Evolutionary conservation across 805 yeast species (phyloP).

Genomic region (Spencermartinsiella europaea): DNA sequence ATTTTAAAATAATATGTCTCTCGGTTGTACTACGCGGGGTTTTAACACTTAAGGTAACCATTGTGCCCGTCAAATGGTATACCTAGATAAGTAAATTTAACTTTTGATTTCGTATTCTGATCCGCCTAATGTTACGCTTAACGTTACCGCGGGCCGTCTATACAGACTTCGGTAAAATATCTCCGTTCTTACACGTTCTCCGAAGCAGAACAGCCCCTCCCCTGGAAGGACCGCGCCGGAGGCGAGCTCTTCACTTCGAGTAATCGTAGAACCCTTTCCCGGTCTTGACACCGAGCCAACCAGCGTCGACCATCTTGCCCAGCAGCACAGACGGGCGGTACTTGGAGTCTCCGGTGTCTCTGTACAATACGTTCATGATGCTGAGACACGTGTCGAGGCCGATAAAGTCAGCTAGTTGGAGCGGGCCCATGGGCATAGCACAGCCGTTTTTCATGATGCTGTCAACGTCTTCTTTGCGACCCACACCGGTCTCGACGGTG

Average conservation of each 20-base stretch:
- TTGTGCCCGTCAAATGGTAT: too few relatives aligned
- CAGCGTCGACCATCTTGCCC: slow-evolving; percentile 38
- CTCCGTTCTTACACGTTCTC: too few relatives aligned
- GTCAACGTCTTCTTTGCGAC: slow-evolving; percentile 38
- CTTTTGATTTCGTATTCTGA: too few relatives aligned
- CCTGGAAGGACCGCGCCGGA: too few relatives aligned
- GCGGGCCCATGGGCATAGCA: slow-evolving; percentile 45
- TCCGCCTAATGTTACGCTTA: too few relatives aligned
- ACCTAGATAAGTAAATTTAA: too few relatives aligned
- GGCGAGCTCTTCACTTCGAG: slow-evolving; percentile 1
- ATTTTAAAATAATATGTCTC: too few relatives aligned
- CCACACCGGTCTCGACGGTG: slow-evolving; percentile 37
- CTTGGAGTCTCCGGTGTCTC: slow-evolving; percentile 38
- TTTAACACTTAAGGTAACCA: too few relatives aligned
- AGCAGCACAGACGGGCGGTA: slow-evolving; percentile 38
- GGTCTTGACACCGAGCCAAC: slow-evolving; percentile 37
- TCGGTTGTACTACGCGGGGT: too few relatives aligned
- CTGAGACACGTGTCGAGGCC: slow-evolving; percentile 41
- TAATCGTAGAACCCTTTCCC: slow-evolving; percentile 41
- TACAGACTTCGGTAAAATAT: too few relatives aligned
- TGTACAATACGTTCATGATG: slow-evolving; percentile 37
- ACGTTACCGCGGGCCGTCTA: too few relatives aligned
- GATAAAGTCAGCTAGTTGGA: slow-evolving; percentile 39
- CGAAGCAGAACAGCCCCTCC: too few relatives aligned
- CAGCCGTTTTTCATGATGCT: slow-evolving; percentile 42